These are phyloP conservation scores for Catharanthus roseus DNA, from an alignment of 257 asterid genomes.

Conservation along the genomic window DNA sequence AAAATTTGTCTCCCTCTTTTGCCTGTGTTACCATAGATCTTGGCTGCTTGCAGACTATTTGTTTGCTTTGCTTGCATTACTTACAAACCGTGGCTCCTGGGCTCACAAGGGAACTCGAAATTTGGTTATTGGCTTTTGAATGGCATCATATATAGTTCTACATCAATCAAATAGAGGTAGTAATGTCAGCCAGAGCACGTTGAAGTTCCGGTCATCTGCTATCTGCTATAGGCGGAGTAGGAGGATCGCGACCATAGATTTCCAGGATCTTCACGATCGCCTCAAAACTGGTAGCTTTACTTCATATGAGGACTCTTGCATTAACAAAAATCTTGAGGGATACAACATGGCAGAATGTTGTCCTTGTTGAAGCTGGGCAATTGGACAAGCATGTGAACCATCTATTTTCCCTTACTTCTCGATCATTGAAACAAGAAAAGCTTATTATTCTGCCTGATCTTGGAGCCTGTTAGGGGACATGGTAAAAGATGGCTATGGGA, in stretches of 20 bases:
- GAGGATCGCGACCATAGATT: not conserved
- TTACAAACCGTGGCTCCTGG: too few species aligned
- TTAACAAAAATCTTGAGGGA: too few species aligned
- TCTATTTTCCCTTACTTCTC: not conserved
- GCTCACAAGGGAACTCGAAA: not conserved
- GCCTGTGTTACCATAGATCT: not conserved
- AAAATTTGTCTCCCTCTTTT: not conserved
- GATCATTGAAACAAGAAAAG: not conserved
- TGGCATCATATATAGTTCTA: not conserved
- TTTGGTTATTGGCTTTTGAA: not conserved
- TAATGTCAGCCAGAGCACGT: not conserved
- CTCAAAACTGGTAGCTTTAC: not conserved
- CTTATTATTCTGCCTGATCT: too few species aligned
- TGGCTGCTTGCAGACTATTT: not conserved
- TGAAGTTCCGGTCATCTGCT: not conserved
- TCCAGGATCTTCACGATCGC: not conserved
- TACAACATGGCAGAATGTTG: not conserved
- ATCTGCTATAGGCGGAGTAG: too few species aligned
- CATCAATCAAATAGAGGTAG: not conserved
- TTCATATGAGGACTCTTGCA: not conserved
- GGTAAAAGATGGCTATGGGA: too few species aligned
- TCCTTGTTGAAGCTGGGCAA: not conserved
- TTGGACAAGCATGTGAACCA: not conserved
- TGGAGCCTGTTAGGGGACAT: too few species aligned
- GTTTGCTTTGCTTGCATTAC: not conserved